Base-by-base conservation (phyloP, 331 rosid species). In the Dryas integrifolia region DNA sequence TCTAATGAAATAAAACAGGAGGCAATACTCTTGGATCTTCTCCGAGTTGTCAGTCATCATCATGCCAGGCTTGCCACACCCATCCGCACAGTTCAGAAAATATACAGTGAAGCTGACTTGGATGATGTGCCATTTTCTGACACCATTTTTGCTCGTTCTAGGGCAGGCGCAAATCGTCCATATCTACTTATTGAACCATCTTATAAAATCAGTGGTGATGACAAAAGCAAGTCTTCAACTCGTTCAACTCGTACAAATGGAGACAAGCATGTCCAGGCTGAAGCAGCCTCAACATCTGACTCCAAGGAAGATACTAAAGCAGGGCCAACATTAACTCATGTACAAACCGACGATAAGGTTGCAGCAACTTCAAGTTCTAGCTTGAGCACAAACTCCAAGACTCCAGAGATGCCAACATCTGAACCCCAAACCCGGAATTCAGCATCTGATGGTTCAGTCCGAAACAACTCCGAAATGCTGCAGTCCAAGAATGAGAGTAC, bases 61-160 rank as follows among this genome's bases (percentile, higher is more conserved):
- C 88, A 84, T 70, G 99, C 93, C 56, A 87, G 97, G 75, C 88
- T 95, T 21, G 99, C 99, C 69, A 95, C 99, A 47, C 96, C 97
- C 64, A 88, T 95, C 78, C 97, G 99, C 84, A 95, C 99, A 24
- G 90, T 95, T 70, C 99, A 92, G 88, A 95, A 89, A 82, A 72
- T 85, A 74, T 85, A 88, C 63, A 39, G 96, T 1, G 97, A 88
- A 67, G 81, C 87, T 68, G 90, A 85, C 77, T 70, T 94, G 74
- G 97, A 92, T 78, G 88, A 84, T 63, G 81, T 88, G 65, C 92
- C 97, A 35, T 91, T 92, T 68, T 84, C 87, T 11, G 96, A 95
- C 75, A 81, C 85, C 79, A 82, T 87, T 59, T 89, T 86, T 66
- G 70, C 85, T 63, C 88, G 74, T 61, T 80, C 97, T 16, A 69